Evolutionary conservation across 139 green algal genomes (phyloP).

Genomic region (Chlamydomonas sphaeroides): DNA sequence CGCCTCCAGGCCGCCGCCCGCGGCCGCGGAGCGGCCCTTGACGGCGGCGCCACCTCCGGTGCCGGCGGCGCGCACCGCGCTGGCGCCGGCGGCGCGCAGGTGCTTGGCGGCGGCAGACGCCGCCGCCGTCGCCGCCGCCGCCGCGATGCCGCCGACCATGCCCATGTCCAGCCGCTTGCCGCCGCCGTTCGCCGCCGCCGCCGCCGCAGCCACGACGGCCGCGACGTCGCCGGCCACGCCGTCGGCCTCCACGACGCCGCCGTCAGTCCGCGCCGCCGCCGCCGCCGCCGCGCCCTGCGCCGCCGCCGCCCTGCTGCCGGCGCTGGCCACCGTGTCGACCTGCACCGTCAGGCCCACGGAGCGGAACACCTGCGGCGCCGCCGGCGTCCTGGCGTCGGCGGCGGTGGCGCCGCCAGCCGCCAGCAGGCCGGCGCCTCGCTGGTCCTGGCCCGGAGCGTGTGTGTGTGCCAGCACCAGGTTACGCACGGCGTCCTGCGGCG

Average conservation of each 20-base stretch:
- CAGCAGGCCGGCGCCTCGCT: neutral
- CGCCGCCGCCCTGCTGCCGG: neutral
- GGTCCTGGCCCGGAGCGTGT: too few species aligned
- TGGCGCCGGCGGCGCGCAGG: neutral
- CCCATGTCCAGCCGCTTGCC: neutral
- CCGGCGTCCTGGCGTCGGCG: neutral
- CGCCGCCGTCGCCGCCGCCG: neutral
- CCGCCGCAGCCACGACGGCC: neutral
- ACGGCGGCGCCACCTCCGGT: too few species aligned
- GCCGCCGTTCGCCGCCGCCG: neutral
- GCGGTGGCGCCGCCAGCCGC: neutral
- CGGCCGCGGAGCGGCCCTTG: too few species aligned
- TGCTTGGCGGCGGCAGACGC: slow-evolving; percentile 9
- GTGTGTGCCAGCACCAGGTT: slow-evolving; percentile 30
- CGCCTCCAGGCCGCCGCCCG: too few species aligned
- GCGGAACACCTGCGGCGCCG: slow-evolving; percentile 4
- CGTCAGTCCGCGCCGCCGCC: neutral
- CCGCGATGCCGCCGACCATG: slow-evolving; percentile 4
- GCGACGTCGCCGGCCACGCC: neutral
- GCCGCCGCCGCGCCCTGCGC: neutral
- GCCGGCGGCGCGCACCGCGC: too few species aligned
- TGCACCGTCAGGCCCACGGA: slow-evolving; percentile 6
- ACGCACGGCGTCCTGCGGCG: slow-evolving; percentile 49
- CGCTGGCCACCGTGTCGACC: neutral
- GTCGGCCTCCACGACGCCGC: neutral